Evolutionary conservation across 305 asterid genomes (phyloP), one percentile per base, ranked within the genome.

Genomic region (Solanum hybrid): DNA sequence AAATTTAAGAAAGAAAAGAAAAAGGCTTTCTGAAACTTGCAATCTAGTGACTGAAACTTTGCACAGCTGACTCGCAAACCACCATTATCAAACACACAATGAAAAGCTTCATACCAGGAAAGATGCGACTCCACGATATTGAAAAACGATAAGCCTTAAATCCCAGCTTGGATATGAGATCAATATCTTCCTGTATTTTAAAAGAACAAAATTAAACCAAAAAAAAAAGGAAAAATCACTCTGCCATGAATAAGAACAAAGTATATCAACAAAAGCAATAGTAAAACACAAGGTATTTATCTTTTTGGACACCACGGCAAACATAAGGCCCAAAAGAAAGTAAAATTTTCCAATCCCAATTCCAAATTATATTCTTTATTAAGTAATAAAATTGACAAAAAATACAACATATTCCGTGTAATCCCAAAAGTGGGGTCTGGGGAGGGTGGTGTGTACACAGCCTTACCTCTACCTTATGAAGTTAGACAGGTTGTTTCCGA

Each of bases 101-200:
- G 34, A 81, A 39, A 74, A 12, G 36, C 26, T 73, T 39, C 1
- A 7, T 92, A 94, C 97, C 93, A 8, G 96, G 95, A 90, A 90
- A 94, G 82, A 95, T 93, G 61, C 95, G 93, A 90, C 90, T 89
- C 96, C 97, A 94, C 69, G 96, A 93, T 90, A 95, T 92, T 40
- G 97, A 95, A 90, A 94, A 93, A 33, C 95, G 92, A 89, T 94
- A 94, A 76, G 95, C 95, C 89, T 90, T 89, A 89, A 95, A 90
- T 86, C 96, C 97, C 92, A 94, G 35, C 89, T 92, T 93, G 89
- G 92, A 91, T 64, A 94, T 91, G 89, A 94, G 89, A 89, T 95
- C 93, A 92, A 95, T 90, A 89, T 95, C 97, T 89, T 94, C 96
- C 96, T 94, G 95, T 81, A 76, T n/a, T 79, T 88, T 87, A 77